phyloP scores from a whole-genome alignment of 345 rosid genomes.

The Crucihimalaya himalaica region DNA sequence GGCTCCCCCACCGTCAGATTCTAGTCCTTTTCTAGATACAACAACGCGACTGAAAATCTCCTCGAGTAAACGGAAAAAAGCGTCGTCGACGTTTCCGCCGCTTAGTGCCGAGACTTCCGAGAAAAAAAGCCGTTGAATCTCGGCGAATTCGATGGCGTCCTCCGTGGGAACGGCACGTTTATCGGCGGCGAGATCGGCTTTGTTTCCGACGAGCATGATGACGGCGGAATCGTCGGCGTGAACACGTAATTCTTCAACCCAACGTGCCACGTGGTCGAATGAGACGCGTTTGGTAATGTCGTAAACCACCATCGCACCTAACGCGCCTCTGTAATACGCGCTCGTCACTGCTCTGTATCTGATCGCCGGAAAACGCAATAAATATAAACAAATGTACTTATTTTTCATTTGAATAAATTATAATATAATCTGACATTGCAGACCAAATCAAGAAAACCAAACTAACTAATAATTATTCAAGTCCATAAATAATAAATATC shows the following conservation, averaged over 20 bases:
- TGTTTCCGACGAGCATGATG: slow-evolving; percentile 77
- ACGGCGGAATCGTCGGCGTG: slow-evolving; percentile 82
- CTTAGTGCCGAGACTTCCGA: slow-evolving; percentile 80
- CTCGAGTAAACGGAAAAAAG: slow-evolving; percentile 65
- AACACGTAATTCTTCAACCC: slow-evolving; percentile 74
- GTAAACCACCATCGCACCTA: slow-evolving; percentile 77
- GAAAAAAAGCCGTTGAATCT: slow-evolving; percentile 72
- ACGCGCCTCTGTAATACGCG: slow-evolving; percentile 74
- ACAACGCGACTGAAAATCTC: slow-evolving; percentile 53
- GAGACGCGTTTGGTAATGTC: slow-evolving; percentile 64
- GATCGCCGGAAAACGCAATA: slow-evolving; percentile 8
- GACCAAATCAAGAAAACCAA: slow-evolving; percentile 5
- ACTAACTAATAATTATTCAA: not conserved
- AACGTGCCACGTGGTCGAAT: slow-evolving; percentile 72
- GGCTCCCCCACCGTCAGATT: slow-evolving; percentile 30
- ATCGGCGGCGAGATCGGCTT: slow-evolving; percentile 65
- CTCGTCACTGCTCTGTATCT: slow-evolving; percentile 89
- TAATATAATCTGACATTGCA: not conserved
- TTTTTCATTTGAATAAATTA: not conserved
- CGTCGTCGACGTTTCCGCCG: slow-evolving; percentile 75
- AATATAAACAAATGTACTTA: not conserved
- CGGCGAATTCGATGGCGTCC: slow-evolving; percentile 79
- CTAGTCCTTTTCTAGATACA: slow-evolving; percentile 55
- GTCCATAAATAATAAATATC: not conserved
- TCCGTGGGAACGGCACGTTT: slow-evolving; percentile 66